Evolutionary conservation across 176 grass and related monocot genomes (phyloP).

Genomic region (Saccharum spontaneum): DNA sequence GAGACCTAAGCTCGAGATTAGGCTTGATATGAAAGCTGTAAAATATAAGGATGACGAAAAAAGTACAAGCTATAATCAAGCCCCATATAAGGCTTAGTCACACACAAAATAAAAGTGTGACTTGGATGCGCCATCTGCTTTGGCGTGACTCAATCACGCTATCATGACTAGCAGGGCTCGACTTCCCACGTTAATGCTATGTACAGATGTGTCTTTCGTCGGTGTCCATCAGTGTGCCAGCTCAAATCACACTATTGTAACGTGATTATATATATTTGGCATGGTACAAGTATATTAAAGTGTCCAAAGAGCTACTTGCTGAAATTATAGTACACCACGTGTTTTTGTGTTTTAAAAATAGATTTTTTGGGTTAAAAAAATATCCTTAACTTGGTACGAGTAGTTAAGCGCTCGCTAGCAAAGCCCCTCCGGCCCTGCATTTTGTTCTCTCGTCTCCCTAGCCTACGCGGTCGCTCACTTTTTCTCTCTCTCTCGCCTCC

Average conservation of each 20-base stretch:
- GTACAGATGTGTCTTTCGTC: no score
- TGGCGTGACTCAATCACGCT: no score
- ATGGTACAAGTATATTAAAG: neutral
- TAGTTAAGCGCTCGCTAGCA: neutral
- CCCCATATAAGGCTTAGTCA: no score
- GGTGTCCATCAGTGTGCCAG: no score
- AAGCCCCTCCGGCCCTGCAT: neutral
- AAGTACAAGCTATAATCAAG: no score
- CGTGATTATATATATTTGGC: neutral
- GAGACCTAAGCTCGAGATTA: no score
- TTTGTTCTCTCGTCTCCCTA: neutral
- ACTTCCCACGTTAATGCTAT: no score
- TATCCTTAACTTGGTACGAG: neutral
- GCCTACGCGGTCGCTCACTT: neutral
- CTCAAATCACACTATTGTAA: neutral
- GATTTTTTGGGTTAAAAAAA: neutral
- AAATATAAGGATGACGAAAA: no score
- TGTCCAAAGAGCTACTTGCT: neutral
- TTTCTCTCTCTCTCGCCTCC: neutral
- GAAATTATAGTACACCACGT: neutral
- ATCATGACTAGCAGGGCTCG: no score
- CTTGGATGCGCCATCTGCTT: no score
- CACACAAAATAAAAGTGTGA: no score
- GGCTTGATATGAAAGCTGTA: no score
- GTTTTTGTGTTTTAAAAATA: neutral